Conservation (phyloP, 2,329 filamentous ascomycete species). For the Cordyceps fumosorosea region DNA sequence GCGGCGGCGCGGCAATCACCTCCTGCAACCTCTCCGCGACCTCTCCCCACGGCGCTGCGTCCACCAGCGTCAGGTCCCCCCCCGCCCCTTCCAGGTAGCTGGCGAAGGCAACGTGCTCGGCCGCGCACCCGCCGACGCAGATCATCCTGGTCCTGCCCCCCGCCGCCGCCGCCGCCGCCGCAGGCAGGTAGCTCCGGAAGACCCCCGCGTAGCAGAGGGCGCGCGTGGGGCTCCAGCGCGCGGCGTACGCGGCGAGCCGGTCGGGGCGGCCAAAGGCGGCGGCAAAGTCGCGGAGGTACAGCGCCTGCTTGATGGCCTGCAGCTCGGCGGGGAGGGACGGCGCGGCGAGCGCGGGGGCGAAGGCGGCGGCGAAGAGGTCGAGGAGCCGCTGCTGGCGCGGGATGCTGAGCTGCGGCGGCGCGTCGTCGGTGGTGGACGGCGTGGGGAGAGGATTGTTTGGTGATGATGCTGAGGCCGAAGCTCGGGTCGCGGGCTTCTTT, state of each 20-base stretch:
- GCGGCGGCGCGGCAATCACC: constrained; percentile 46
- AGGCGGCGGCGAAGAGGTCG: constrained; percentile 52
- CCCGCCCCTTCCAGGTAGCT: constrained; percentile 28
- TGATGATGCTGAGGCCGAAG: neutral
- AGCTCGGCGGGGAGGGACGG: constrained; percentile 49
- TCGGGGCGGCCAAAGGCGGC: constrained; percentile 67
- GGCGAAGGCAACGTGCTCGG: constrained; percentile 53
- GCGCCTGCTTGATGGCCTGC: constrained; percentile 76
- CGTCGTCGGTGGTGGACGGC: neutral
- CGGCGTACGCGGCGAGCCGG: constrained; percentile 74
- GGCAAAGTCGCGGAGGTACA: constrained; percentile 80
- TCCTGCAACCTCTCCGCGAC: constrained; percentile 54
- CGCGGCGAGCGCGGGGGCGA: constrained; percentile 49
- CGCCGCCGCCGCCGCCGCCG: no score
- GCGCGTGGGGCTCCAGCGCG: constrained; percentile 83
- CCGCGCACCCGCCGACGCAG: constrained; percentile 51
- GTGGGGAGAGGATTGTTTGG: neutral
- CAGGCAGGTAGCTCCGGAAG: constrained; percentile 25
- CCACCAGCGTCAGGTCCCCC: constrained; percentile 57
- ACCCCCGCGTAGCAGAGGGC: constrained; percentile 70
- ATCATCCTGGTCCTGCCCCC: constrained; percentile 32
- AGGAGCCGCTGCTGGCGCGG: constrained; percentile 59
- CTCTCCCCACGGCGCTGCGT: constrained; percentile 70
- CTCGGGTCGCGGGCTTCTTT: neutral
- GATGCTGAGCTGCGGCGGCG: neutral